Base-by-base conservation (phyloP, 2,329 filamentous ascomycete genomes). In the Sporothrix dimorphospora region DNA sequence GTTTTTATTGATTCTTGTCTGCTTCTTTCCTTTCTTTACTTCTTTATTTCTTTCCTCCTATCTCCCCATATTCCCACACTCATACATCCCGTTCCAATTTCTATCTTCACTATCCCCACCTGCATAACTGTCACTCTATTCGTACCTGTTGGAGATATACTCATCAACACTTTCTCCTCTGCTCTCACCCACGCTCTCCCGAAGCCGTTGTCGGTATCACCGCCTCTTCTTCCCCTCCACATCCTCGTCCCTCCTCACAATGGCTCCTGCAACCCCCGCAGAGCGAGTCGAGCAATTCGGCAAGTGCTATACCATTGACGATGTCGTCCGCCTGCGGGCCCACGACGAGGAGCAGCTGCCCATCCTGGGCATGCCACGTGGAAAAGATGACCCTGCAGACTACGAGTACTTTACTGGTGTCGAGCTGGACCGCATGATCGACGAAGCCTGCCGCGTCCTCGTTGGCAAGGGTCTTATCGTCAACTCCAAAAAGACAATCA, bases 361-460 rank as follows among this genome's bases (percentile, higher is more conserved):
- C 1, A 82, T 84, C 59, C 78, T 84, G 8, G 82, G 82, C 4
- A 82, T 84, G 74, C 82, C 82, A 0, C 78, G 73, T 40, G 75
- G 77, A 3, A 76, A 79, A 1, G 74, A 81, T 40, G 78, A 77
- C 67, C 75, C 78, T 4, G 75, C 77, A 21, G 78, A 79, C 3
- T 84, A 83, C 72, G 81, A 81, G 34, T 80, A 80, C 73, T 83
- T 83, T 74, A 83, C 80, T 0, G 82, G 81, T 0, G 79, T 77
- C 30, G 79, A 82, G 3, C 77, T 84, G 34, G 81, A 82, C 71
- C 77, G 77, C 51, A 81, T 82, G 80, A 76, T 82, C n/a, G 80
- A 83, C 47, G 78, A 82, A 51, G 75, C 78, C 9, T 81, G 79
- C 24, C 76, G 77, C 2, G 72, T 73, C 0, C 71, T 83, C 45